These are phyloP conservation scores for Vigna unguiculata DNA, from an alignment of 306 rosid species.

Conservation along the genomic window DNA sequence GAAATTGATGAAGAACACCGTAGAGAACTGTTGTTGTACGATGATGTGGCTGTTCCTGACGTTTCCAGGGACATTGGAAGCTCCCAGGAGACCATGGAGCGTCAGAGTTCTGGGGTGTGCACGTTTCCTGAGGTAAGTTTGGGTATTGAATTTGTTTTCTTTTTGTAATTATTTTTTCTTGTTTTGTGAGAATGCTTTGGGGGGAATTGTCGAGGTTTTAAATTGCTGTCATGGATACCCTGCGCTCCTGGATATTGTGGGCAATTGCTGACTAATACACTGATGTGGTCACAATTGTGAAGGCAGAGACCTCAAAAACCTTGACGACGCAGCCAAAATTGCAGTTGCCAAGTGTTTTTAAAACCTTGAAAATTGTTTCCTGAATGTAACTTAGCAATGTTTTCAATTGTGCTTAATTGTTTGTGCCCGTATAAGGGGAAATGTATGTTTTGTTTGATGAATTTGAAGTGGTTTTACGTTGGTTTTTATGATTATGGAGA, in stretches of 20 bases:
- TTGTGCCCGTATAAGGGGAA: conserved; percentile 6
- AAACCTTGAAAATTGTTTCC: neutral
- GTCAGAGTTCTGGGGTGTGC: conserved; percentile 72
- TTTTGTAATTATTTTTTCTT: neutral
- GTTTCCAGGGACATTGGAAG: conserved; percentile 76
- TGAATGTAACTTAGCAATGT: neutral
- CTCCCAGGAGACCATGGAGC: conserved; percentile 53
- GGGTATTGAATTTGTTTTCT: neutral
- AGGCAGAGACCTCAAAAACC: neutral
- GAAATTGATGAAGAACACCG: conserved; percentile 68
- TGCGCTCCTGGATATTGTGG: neutral
- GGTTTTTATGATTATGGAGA: conserved; percentile 8
- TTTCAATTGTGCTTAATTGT: neutral
- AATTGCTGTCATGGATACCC: neutral
- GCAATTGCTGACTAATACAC: neutral
- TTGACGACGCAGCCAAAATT: neutral
- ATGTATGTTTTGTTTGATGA: conserved; percentile 21
- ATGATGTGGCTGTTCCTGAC: conserved; percentile 65
- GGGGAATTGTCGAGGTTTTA: neutral
- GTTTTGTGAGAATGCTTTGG: conserved; percentile 9
- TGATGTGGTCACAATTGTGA: neutral
- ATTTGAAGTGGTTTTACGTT: conserved; percentile 10
- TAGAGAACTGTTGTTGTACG: conserved; percentile 67
- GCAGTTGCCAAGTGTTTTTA: neutral
- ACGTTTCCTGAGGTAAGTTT: conserved; percentile 65